Base-by-base conservation (phyloP, 1,284 basidiomycete genomes). In the Cerioporus squamosus region DNA sequence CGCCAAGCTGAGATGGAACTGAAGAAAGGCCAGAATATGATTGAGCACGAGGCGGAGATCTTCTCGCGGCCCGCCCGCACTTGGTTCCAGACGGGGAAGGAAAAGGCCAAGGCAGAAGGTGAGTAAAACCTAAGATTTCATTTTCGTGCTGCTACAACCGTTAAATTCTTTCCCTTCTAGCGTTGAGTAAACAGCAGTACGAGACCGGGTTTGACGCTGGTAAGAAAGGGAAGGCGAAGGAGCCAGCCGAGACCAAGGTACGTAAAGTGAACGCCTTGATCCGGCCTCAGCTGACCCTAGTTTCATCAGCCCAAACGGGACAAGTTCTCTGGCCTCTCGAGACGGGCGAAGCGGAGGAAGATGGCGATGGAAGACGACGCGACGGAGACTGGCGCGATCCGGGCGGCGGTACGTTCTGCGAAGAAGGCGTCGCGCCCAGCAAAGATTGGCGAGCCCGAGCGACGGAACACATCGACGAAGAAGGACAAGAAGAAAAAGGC, bases 1-100 rank as follows among this genome's bases (percentile, higher is more conserved):
- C 87, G 92, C 40, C 86, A 86, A 72, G 96, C 94, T 3, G 97
- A 99, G 74, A 98, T 98, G 95, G 94, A 99, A 74, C 70, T 99
- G 20, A 89, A 84, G 66, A 99, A 98, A 76, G 94, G 96, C 38
- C 87, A 97, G 74, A 99, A 99, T 73, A 88, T 99, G 83, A 87
- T 98, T 53, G 90, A 96, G 72, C 94, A 99, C 69, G 85, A 93
- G 72, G 86, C 85, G n/a, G 97, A 99, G 77, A 99, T 99, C 68
- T 94, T 90, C 73, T 88, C 93, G 33, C 83, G 97, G 50, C 97
- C 97, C 8, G 94, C 95, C 24, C 81, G 97, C 63, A 98, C 96
- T 14, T 99, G 97, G 97, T 99, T 99, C 85, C 97, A 98, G 76
- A 87, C 83, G 23, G 82, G 84, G 60, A 91, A 91, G 72, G 95